These are phyloP conservation scores for Hypoxylon perforatum DNA, from an alignment of 495 filamentous ascomycete genomes.

Conservation along the genomic window DNA sequence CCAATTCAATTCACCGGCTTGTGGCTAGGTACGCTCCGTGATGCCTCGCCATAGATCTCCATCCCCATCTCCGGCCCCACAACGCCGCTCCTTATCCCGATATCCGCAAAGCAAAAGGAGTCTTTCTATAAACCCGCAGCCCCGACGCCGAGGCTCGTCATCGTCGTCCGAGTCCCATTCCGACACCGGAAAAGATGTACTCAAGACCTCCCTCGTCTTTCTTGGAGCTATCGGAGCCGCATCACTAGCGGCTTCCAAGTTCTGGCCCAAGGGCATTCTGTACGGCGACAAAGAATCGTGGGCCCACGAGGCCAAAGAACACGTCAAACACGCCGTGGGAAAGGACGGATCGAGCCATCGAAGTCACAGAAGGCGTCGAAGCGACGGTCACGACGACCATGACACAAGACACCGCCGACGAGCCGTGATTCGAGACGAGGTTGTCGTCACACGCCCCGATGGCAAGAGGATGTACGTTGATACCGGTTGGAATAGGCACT, in stretches of 20 bases:
- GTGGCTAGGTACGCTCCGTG: neutral
- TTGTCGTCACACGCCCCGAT: constrained; percentile 6
- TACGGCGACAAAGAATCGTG: constrained; percentile 52
- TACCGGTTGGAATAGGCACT: neutral
- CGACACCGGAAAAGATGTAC: constrained; percentile 17
- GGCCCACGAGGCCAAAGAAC: constrained; percentile 31
- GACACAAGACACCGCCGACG: constrained; percentile 5
- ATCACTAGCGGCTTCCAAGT: constrained; percentile 50
- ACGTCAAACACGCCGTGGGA: constrained; percentile 21
- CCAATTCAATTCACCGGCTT: neutral
- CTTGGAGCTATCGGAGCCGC: constrained; percentile 53
- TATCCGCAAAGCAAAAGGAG: constrained; percentile 13
- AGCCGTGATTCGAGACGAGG: constrained; percentile 13
- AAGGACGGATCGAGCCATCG: neutral
- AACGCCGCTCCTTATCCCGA: constrained; percentile 12
- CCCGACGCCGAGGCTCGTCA: neutral
- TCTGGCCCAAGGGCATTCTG: constrained; percentile 54
- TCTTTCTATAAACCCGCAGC: neutral
- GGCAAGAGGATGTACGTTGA: constrained; percentile 12
- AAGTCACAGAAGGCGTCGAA: constrained; percentile 7
- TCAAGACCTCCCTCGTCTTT: constrained; percentile 50
- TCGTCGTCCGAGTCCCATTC: constrained; percentile 10
- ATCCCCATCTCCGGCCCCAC: constrained; percentile 16
- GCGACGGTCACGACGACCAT: neutral
- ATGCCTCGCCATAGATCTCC: constrained; percentile 34